phyloP scores from a whole-genome alignment of 768 basidiomycete genomes.

The Tulasnella calospora region DNA sequence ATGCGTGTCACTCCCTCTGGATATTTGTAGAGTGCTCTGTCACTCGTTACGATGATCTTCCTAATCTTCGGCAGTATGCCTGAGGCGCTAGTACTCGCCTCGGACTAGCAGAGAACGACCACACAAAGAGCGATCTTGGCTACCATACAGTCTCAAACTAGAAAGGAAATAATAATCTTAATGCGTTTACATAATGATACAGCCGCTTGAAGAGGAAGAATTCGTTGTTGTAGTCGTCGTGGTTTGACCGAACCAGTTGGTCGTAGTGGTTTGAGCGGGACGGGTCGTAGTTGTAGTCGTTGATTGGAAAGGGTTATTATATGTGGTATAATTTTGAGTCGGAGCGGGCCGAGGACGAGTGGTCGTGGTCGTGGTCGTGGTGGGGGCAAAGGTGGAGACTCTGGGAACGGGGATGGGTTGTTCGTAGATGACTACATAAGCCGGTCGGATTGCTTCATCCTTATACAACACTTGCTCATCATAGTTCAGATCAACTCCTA shows the following conservation, averaged over 20 bases:
- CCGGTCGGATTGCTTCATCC: slow-evolving; percentile 6
- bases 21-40: too few relatives aligned
- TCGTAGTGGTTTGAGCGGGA: neutral
- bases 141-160: too few relatives aligned
- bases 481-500: neutral
- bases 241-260: neutral
- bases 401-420: neutral
- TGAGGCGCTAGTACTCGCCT: too few relatives aligned
- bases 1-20: too few relatives aligned
- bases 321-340: neutral
- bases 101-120: too few relatives aligned
- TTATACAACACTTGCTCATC: slow-evolving; percentile 14
- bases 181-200: neutral
- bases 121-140: too few relatives aligned
- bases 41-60: too few relatives aligned
- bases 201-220: neutral
- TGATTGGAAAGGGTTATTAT: neutral
- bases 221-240: neutral
- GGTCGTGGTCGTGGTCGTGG: neutral
- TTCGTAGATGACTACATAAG: neutral
- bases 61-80: too few relatives aligned
- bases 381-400: neutral
- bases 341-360: neutral
- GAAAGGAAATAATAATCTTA: neutral
- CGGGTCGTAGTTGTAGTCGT: neutral